Base-by-base conservation (phyloP, 441 rosid genomes). In the Jatropha podagrica region DNA sequence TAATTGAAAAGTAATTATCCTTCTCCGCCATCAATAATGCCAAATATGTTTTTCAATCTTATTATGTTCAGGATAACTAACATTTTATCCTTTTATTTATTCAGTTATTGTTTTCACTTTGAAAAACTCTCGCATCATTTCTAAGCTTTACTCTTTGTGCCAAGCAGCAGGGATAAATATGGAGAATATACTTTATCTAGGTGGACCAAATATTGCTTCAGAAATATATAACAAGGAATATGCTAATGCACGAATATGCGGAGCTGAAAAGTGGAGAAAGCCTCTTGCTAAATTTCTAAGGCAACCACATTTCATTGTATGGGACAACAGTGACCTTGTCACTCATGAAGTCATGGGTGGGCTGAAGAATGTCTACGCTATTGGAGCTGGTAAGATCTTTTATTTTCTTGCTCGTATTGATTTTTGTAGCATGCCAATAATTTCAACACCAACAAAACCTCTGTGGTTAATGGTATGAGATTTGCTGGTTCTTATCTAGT, bases 131-230 rank as follows among this genome's bases (percentile, higher is more conserved):
- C 20, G 44, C 15, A 9, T 52, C 55, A 55, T 42, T 14, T 51
- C 72, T 73, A 41, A 73, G 66, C 60, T 74, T 52, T 56, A 32
- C 26, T 54, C 42, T 46, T 27, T 14, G 27, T 82, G 46, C 68
- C 55, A 72, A 74, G 79, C 85, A 96, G 99, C 98, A 84, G 97
- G 93, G 74, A 88, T 91, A 62, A 87, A 85, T 0, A 71, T 84
- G 78, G 98, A 94, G 78, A 92, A 96, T 77, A 85, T 96, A 62
- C 85, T 96, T 51, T 96, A 96, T 79, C 98, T 96, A 42, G 99
- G 99, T 52, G 99, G 98, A 80, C 99, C 99, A 2, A 96, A 96
- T 83, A 96, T 96, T 77, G 99, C 99, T 59, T 90, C 99, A 7
- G 98, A 94, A 73, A 90, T 96, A 48, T 92, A 96, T 85, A 89